Conservation (phyloP, 2,329 filamentous ascomycete genomes). For the Paecilomyces dactylethromorphus region DNA sequence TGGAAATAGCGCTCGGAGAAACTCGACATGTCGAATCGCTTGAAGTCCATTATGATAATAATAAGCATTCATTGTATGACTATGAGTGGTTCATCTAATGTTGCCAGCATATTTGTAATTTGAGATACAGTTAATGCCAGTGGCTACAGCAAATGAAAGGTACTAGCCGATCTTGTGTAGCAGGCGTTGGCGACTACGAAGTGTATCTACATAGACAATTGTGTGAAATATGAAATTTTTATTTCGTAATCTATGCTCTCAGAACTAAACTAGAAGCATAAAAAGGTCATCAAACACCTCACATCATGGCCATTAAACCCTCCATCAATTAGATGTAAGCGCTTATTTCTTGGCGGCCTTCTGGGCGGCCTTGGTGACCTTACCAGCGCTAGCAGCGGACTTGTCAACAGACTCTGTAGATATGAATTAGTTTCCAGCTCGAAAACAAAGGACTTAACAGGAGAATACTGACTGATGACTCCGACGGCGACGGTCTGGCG, state of each 20-base stretch:
- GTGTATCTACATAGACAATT: too few species aligned
- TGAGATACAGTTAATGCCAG: too few species aligned
- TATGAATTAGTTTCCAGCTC: not conserved
- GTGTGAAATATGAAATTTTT: not conserved
- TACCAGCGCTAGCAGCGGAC: slow-evolving; percentile 50
- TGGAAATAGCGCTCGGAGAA: too few species aligned
- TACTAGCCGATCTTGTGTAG: too few species aligned
- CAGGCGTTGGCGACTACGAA: too few species aligned
- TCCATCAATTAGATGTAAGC: not conserved
- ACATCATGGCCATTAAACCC: not conserved
- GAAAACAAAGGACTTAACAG: not conserved
- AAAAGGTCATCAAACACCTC: not conserved
- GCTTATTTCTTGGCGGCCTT: slow-evolving; percentile 71
- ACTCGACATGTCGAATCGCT: too few species aligned
- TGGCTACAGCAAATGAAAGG: too few species aligned
- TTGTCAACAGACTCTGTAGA: slow-evolving; percentile 64
- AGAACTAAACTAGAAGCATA: not conserved
- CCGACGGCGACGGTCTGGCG: slow-evolving; percentile 64
- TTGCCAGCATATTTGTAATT: too few species aligned
- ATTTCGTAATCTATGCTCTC: not conserved
- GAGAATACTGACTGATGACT: slow-evolving; percentile 63
- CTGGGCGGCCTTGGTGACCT: slow-evolving; percentile 56
- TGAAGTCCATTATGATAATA: too few species aligned
- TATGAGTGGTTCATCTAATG: too few species aligned
- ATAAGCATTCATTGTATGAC: too few species aligned